Conservation (phyloP, 225 moss, liverwort and hornwort species). For the Marchantia polymorpha region DNA sequence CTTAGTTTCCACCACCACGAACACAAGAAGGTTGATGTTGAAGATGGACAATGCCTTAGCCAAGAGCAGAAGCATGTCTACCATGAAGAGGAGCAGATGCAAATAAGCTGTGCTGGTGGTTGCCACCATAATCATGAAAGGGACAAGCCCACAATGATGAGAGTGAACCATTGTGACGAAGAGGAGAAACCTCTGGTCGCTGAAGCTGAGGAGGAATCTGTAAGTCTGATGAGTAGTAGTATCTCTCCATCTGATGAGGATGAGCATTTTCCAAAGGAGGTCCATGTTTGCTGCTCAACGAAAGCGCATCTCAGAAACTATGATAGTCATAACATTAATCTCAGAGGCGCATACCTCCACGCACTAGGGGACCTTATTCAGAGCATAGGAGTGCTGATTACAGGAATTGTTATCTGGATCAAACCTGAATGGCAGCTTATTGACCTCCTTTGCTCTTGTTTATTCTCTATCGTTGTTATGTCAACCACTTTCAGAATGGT, state of each 20-base stretch:
- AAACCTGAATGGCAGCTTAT: conserved; percentile 59
- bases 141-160: not conserved
- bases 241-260: not conserved
- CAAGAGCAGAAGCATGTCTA: conserved; percentile 15
- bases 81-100: not conserved
- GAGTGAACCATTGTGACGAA: not conserved
- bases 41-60: conserved; percentile 15
- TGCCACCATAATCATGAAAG: not conserved
- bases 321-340: conserved; percentile 37
- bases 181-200: not conserved
- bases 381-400: conserved; percentile 62
- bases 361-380: conserved; percentile 67
- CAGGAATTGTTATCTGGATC: conserved; percentile 58
- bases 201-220: conserved; percentile 2
- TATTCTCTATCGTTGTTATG: conserved; percentile 59
- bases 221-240: not conserved
- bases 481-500: conserved; percentile 61
- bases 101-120: not conserved
- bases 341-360: conserved; percentile 62
- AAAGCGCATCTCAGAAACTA: not conserved
- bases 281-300: conserved; percentile 16
- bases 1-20: not conserved
- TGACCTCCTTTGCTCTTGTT: conserved; percentile 67
- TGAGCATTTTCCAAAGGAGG: not conserved
- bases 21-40: not conserved